phyloP scores from a whole-genome alignment of 2,329 filamentous ascomycete genomes.

The Colletotrichum limetticola region DNA sequence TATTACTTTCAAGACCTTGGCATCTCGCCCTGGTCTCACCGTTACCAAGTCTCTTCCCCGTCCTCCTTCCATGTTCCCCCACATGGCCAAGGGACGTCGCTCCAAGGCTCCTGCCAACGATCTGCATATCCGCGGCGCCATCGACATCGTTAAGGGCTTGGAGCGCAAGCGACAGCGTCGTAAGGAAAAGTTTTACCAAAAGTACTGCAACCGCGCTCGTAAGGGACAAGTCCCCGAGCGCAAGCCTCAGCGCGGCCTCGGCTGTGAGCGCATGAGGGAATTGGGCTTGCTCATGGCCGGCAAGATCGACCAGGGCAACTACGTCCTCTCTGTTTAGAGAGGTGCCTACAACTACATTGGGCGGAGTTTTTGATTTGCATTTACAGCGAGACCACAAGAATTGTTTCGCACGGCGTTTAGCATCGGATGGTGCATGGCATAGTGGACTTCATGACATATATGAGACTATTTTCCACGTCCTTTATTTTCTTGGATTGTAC shows the following conservation, averaged over 20 bases:
- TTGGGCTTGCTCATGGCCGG: conserved; percentile 90
- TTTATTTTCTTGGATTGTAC: conserved; percentile 31
- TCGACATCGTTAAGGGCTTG: conserved; percentile 96
- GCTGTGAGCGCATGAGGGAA: conserved; percentile 88
- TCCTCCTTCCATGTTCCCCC: conserved; percentile 76
- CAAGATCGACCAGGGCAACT: conserved; percentile 78
- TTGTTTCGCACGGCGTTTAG: conserved; percentile 31
- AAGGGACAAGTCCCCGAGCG: conserved; percentile 72
- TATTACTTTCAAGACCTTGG: conserved; percentile 57
- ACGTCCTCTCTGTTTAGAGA: conserved; percentile 77
- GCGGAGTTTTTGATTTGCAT: conserved; percentile 19
- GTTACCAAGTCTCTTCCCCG: conserved; percentile 90
- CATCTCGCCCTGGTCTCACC: conserved; percentile 73
- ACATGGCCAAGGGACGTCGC: conserved; percentile 56
- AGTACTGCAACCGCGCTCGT: conserved; percentile 85
- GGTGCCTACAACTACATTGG: conserved; percentile 15
- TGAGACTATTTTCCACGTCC: conserved; percentile 33
- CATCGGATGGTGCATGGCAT: conserved; percentile 33
- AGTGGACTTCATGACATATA: conserved; percentile 39
- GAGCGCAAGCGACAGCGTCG: conserved; percentile 94
- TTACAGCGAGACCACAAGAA: conserved; percentile 9
- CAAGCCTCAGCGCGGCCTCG: conserved; percentile 82
- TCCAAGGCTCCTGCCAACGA: conserved; percentile 51
- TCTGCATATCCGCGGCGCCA: conserved; percentile 86
- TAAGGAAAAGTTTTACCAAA: conserved; percentile 91